These are phyloP conservation scores for Avicennia marina DNA, from an alignment of 257 asterid genomes.

Conservation along the genomic window DNA sequence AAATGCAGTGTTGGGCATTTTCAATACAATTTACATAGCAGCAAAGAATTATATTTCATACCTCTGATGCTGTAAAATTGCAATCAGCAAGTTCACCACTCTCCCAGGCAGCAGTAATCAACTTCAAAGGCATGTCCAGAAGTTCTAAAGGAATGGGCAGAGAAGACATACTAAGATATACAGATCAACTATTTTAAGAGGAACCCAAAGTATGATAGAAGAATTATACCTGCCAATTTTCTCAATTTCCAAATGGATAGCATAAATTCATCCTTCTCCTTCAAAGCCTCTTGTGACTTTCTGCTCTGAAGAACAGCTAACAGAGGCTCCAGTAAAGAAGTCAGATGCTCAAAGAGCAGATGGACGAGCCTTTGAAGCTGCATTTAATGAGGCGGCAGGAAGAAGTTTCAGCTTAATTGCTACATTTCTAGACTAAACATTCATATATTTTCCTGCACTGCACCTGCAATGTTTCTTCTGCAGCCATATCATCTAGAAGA, in stretches of 20 bases:
- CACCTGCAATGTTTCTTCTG: conserved; percentile 98
- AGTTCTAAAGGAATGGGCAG: conserved; percentile 46
- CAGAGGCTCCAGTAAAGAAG: conserved; percentile 62
- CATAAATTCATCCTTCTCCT: conserved; percentile 36
- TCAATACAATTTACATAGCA: neutral
- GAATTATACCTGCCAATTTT: conserved; percentile 64
- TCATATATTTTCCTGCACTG: neutral
- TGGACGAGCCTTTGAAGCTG: conserved; percentile 85
- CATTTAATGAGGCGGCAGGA: conserved; percentile 10
- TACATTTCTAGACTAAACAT: neutral
- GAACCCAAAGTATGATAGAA: neutral
- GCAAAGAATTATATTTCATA: conserved; percentile 21
- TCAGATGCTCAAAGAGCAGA: conserved; percentile 72
- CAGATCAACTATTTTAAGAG: conserved; percentile 1
- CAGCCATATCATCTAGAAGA: conserved; percentile 90
- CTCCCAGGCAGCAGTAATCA: conserved; percentile 80
- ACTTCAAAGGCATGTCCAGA: conserved; percentile 90
- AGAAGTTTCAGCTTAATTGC: conserved; percentile 18
- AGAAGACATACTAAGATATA: neutral
- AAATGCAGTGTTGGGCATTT: neutral
- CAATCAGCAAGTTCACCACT: conserved; percentile 75
- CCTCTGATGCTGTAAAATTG: conserved; percentile 69
- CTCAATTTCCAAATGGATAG: conserved; percentile 65
- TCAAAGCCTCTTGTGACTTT: conserved; percentile 41
- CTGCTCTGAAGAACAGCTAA: conserved; percentile 28